Evolutionary conservation across 768 basidiomycete genomes (phyloP), one percentile per base, ranked within the genome.

Genomic region (Panus rudis): DNA sequence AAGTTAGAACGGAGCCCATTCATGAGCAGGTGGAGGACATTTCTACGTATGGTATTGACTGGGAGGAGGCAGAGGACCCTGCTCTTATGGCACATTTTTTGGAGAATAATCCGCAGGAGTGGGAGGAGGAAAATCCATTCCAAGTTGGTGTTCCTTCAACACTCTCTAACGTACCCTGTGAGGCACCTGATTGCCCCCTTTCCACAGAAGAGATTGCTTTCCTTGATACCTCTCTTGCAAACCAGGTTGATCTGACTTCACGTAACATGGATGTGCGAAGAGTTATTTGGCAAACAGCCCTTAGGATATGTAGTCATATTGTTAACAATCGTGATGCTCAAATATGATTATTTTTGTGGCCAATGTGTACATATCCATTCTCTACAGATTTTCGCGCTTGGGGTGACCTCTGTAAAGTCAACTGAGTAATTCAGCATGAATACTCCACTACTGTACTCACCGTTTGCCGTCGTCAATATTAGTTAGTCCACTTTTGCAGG

Each of bases 21-120:
- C 47, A 45, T 2, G 44, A 50, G 8, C 39, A 21, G 4, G 17
- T 39, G 2, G 38, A 34, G 19, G 41, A 47, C 12, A 5, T 50
- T 2, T 35, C 38, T 2, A 20, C 32, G 2, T 59, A 47, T 38
- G 57, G 57, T 16, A 37, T 57, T 11, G 56, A 59, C 35, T 55
- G 54, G 57, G 52, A 48, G 6, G 53, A 24, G 3, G 3, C 48
- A 1, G 40, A 45, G 1, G 47, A 53, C 32, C 37, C 39, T 4
- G 22, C 16, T 11, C 24, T 56, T 4, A 51, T 52, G 48, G 31
- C 32, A 4, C 55, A 53, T 30, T 46, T 39, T 28, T 19, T 39
- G 8, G 22, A 32, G 19, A 16, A 47, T 20, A 51, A 57, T 24
- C 39, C 48, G 2, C 12, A 26, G 8, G 48, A 49, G n/a, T 24